Base-by-base conservation (phyloP, 139 green algal genomes). In the Chlamydomonas schloesseri region DNA sequence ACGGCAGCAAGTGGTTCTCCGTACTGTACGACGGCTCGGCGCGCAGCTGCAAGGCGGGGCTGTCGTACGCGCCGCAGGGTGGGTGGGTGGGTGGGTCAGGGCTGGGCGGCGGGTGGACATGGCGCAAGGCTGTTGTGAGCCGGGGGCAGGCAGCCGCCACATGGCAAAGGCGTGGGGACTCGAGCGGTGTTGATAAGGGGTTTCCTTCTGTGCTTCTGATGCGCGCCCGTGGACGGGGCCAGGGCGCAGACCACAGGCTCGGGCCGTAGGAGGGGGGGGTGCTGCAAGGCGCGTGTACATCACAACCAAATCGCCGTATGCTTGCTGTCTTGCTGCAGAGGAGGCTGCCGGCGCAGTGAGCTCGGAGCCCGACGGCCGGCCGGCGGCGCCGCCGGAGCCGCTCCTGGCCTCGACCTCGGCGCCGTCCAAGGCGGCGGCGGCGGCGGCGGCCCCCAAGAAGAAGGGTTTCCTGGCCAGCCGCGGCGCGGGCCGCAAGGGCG, bases 391-490 rank as follows among this genome's bases (percentile, higher is more conserved):
- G 23, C 81, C 81, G 2, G 81, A 87, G 53, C 81, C 81, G 18
- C 21, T 79, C 20, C 69, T 87, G 28, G 53, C 70, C 8, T 78
- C 80, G 0, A 78, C 47, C 11, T 78, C 71, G 1, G 14, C 72
- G 26, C 15, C 81, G 28, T 4, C 60, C 46, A 71, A 34, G 29
- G 9, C 69, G 11, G 9, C 81, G 14, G 31, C 65, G 18, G 34
- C 57, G 1, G 24, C 57, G 0, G 58, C 58, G 2, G 34, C 68
- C 20, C 53, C 71, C 5, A 69, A 68, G 13, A 76, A 76, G 67
- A 85, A 85, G 79, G 79, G 79, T 13, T 85, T 85, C 47, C 64
- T 85, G 2, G 79, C 79, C 29, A 77, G 47, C n/a, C 65, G 79
- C 10, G 68, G 31, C 14, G 46, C 78, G 1, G 42, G 15, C 2